phyloP scores from a whole-genome alignment of 2,329 filamentous ascomycete genomes.

The Ophiostoma sp. region DNA sequence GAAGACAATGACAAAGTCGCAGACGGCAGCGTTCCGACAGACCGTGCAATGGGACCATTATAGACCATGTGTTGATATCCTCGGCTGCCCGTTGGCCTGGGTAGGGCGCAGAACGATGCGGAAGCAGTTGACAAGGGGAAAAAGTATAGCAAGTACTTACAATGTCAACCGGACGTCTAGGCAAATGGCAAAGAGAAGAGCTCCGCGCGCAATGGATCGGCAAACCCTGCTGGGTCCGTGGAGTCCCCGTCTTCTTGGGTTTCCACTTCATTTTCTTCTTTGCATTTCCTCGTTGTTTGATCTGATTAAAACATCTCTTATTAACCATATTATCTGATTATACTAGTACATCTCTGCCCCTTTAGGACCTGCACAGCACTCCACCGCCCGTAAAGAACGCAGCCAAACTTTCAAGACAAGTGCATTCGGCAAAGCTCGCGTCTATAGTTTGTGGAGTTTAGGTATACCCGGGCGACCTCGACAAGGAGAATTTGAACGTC shows the following conservation, averaged over 20 bases:
- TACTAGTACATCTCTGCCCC: neutral
- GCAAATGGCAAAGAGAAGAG: neutral
- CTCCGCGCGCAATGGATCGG: neutral
- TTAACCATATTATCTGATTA: neutral
- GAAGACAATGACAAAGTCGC: neutral
- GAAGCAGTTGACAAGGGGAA: neutral
- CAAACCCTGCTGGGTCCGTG: neutral
- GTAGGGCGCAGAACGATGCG: neutral
- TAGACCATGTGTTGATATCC: neutral
- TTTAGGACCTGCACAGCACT: neutral
- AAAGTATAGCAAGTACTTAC: neutral
- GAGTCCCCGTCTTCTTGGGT: neutral
- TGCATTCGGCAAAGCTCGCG: too few species aligned
- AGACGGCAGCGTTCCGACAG: neutral
- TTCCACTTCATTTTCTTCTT: too few species aligned
- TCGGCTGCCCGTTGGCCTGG: conserved; percentile 4
- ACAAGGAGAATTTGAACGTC: too few species aligned
- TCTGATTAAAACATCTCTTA: neutral
- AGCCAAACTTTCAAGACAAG: neutral
- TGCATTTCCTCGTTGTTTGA: neutral
- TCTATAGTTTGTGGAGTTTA: too few species aligned
- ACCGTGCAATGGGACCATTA: neutral
- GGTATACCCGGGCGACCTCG: too few species aligned
- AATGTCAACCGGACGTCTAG: too few species aligned
- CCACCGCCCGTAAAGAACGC: neutral